Evolutionary conservation across 495 filamentous ascomycete species (phyloP), one percentile per base, ranked within the genome.

Genomic region (Podospora tetraspora): DNA sequence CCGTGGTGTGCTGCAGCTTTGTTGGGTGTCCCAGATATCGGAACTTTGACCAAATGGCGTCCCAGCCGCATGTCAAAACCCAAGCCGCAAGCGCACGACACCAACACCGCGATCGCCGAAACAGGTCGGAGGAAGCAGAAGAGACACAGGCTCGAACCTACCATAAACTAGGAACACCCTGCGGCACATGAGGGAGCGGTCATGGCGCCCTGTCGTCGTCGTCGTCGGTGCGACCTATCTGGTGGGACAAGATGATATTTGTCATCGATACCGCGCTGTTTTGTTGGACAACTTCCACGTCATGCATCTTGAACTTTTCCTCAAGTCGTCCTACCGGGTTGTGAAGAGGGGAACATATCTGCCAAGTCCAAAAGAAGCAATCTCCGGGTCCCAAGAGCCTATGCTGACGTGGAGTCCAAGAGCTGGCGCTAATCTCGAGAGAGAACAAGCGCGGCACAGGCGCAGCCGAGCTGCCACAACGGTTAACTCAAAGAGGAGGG

Each of bases 381-480:
- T 52, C 19, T 52, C 43, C 34, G 34, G 3, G 34, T 43, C 34
- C 34, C 34, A 43, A 43, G 34, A 16, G 34, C 34, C 27, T 27
- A 16, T 12, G 34, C 43, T 52, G 43, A 52, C 43, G 16, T 52
- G 43, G 43, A n/a, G 43, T 52, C 43, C 43, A 23, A 37, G n/a
- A 43, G 22, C 29, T 27, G 62, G 32, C 23, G 34, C 62, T 59
- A 25, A 16, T 27, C 37, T 34, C 32, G 22, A 52, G 37, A 57
- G 23, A 25, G 25, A 22, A 27, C 52, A 66, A 25, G 25, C 32
- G 57, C 65, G 58, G 62, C 34, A 61, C 59, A 61, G 25, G 65
- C 58, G 58, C 65, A 67, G 65, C 58, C 65, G 57, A 67, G 56
- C 27, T 59, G 24, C 64, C 29, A 58, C 64, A 66, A 59, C 3